A percentile compares a stretch with the other conserved stretches of the same genome.
These are phyloP conservation scores for Endocalyx cinctus DNA, from an alignment of 2,329 filamentous ascomycete genomes.

Conservation along the genomic window DNA sequence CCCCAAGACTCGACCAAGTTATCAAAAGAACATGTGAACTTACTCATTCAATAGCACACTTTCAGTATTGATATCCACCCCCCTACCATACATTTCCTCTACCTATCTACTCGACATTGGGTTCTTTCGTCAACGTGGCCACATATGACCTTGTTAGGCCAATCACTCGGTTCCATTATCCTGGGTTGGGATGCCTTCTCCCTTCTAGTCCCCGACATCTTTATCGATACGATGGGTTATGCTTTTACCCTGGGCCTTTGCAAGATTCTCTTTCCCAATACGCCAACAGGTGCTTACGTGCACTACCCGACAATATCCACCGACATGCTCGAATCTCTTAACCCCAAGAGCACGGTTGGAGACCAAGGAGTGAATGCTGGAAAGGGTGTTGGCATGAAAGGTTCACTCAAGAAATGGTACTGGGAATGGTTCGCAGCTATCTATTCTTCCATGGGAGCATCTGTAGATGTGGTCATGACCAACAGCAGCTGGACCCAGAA, in stretches of 20 bases:
- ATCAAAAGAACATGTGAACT: no score
- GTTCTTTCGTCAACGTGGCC: conserved; percentile 86
- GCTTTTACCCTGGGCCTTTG: conserved; percentile 81
- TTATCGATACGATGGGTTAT: conserved; percentile 98
- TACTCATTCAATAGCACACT: conserved; percentile 53
- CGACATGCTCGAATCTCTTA: conserved; percentile 86
- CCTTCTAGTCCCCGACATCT: conserved; percentile 87
- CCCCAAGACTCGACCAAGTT: no score
- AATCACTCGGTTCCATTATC: conserved; percentile 82
- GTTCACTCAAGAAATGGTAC: conserved; percentile 71
- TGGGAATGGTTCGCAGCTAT: conserved; percentile 80
- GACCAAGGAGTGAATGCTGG: conserved; percentile 77
- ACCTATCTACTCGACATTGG: conserved; percentile 81
- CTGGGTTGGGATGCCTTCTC: conserved; percentile 90
- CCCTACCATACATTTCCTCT: conserved; percentile 80
- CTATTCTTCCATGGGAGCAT: conserved; percentile 78
- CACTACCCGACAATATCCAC: conserved; percentile 98
- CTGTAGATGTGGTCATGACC: conserved; percentile 92
- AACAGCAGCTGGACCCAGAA: conserved; percentile 92
- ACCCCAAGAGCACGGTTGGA: conserved; percentile 55
- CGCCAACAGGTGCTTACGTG: conserved; percentile 89
- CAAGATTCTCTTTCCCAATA: conserved; percentile 72
- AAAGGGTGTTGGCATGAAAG: conserved; percentile 67
- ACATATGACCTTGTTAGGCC: conserved; percentile 87
- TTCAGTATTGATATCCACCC: conserved; percentile 91